Conservation (phyloP, 495 filamentous ascomycete genomes). For the Podospora australis region DNA sequence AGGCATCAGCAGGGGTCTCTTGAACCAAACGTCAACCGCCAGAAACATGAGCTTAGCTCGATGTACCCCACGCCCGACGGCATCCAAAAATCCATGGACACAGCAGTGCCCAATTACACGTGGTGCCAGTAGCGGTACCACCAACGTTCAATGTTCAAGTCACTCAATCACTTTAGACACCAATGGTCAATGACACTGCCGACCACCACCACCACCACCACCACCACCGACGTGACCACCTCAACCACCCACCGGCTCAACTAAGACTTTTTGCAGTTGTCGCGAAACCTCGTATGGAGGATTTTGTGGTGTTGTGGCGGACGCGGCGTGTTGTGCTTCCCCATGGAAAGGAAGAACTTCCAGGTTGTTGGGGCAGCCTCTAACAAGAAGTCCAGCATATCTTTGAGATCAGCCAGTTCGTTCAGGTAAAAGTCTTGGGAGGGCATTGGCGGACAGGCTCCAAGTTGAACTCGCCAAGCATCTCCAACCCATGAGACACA, state of each 20-base stretch:
- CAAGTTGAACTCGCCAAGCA: conserved; percentile 5
- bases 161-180: no score
- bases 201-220: not conserved
- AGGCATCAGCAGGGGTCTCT: conserved; percentile 4
- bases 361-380: no score
- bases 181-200: not conserved
- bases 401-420: not conserved
- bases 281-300: not conserved
- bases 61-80: conserved; percentile 20
- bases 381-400: no score
- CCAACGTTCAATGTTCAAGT: no score
- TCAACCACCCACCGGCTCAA: not conserved
- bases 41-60: not conserved
- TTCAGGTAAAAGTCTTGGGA: not conserved
- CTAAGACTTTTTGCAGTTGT: not conserved
- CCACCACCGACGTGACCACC: not conserved
- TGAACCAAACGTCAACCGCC: conserved; percentile 7
- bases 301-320: not conserved
- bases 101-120: conserved; percentile 28
- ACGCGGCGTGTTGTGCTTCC: not conserved
- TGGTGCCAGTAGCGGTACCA: conserved; percentile 31
- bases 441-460: no score
- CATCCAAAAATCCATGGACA: conserved; percentile 7
- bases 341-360: no score
- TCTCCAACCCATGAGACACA: conserved; percentile 5